Evolutionary conservation across 257 asterid species (phyloP), one percentile per base, ranked within the genome.

Genomic region (Solanum piurae): DNA sequence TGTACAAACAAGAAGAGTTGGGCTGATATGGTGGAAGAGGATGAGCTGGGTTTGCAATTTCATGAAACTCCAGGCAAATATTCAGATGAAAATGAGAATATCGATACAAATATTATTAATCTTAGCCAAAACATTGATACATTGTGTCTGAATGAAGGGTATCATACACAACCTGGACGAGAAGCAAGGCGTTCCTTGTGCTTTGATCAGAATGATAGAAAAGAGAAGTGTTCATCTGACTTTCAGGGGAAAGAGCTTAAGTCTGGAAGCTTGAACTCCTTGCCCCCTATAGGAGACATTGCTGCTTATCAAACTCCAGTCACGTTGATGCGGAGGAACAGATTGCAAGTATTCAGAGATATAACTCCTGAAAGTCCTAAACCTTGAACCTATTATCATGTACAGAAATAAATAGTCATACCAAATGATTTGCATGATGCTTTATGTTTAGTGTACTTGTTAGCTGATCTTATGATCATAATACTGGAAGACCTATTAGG

Each of bases 11-110:
- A 89, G 89, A 94, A 90, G 90, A 93, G 93, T 73, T 94, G 99
- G 99, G 98, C 98, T 55, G 97, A 94, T 87, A 92, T 93, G 93
- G 99, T 93, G 87, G 99, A 96, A 84, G 97, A 95, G 88, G 98
- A 94, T 0, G 95, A 92, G 72, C 79, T 66, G 75, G 89, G 72
- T 86, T 66, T 85, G 38, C 90, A 86, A 60, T 34, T 86, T 76
- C 76, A 38, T 87, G 76, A 77, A 86, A 76, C 86, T 55, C 89
- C 88, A 87, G 73, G 79, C 72, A 88, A 33, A 64, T 29, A 84
- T n/a, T 38, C 89, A 27, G 86, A 69, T 62, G 86, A 34, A 13
- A 49, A 52, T 33, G 36, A 87, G 79, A 94, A 94, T 86, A 37
- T 74, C 44, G 87, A 93, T 89, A 75, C 88, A 14, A 93, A 95